Percentiles rank a stretch among this genome's conserved stretches.
phyloP scores from a whole-genome alignment of 768 basidiomycete species.

The Dentipellis fragilis region DNA sequence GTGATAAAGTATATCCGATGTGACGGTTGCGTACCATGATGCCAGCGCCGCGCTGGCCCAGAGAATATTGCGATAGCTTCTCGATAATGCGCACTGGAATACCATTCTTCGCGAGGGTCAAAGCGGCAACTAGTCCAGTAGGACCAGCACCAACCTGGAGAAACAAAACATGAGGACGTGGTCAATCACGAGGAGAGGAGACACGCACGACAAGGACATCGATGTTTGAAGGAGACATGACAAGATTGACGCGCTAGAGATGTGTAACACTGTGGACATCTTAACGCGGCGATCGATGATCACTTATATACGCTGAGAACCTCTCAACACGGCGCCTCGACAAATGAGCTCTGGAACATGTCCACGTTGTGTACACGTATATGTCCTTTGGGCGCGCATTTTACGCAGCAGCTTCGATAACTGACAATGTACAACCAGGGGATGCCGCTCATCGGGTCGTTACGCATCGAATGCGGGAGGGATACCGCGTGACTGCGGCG shows the following conservation, averaged over 20 bases:
- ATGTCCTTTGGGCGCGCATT: too few species aligned
- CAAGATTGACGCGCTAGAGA: neutral
- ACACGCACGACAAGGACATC: neutral
- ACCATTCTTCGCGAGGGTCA: conserved; percentile 4
- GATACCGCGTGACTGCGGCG: too few species aligned
- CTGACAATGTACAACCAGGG: neutral
- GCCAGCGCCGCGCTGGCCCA: conserved; percentile 4
- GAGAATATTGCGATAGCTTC: neutral
- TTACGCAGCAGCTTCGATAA: neutral
- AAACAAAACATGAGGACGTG: neutral
- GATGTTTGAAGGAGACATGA: neutral
- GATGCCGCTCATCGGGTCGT: neutral
- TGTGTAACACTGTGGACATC: too few species aligned
- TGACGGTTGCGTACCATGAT: neutral
- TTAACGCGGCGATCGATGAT: neutral
- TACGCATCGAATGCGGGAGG: neutral
- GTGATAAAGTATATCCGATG: neutral
- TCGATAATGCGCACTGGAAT: conserved; percentile 8
- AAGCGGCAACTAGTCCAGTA: conserved; percentile 3
- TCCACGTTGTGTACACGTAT: neutral
- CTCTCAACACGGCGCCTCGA: neutral
- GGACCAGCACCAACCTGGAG: conserved; percentile 6
- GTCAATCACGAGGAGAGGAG: neutral
- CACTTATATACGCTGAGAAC: neutral
- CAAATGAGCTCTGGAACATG: neutral